Evolutionary conservation across 257 asterid species (phyloP).

Genomic region (Cordia subcordata): DNA sequence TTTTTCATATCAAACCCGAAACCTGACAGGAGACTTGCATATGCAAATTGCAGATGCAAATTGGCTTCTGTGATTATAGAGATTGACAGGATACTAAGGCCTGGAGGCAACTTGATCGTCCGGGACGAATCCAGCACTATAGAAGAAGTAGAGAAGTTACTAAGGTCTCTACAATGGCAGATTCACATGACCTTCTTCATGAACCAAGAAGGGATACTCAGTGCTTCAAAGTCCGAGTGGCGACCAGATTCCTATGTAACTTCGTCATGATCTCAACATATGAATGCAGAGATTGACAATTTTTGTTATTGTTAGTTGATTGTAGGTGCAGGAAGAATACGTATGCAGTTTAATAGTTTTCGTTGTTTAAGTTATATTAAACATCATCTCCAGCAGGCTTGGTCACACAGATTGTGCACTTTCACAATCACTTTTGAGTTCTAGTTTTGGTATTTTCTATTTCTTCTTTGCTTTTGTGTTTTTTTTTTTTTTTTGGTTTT

Average conservation of each 20-base stretch:
- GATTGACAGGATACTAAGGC: slow-evolving; percentile 76
- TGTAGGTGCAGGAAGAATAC: no score
- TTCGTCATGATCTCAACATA: slow-evolving; percentile 28
- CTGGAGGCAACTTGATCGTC: slow-evolving; percentile 69
- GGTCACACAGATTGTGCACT: no score
- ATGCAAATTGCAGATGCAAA: slow-evolving; percentile 55
- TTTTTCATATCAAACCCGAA: neutral
- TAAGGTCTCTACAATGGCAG: slow-evolving; percentile 84
- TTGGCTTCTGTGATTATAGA: slow-evolving; percentile 53
- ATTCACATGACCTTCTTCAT: slow-evolving; percentile 47
- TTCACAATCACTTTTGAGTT: no score
- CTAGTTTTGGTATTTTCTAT: no score
- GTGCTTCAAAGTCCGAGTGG: slow-evolving; percentile 74
- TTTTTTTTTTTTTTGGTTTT: no score
- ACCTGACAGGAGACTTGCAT: neutral
- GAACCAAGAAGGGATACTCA: slow-evolving; percentile 53
- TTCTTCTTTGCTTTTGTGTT: no score
- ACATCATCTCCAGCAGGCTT: no score
- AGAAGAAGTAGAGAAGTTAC: slow-evolving; percentile 48
- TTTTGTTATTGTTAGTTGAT: no score
- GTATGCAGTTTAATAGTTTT: no score
- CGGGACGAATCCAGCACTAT: slow-evolving; percentile 54
- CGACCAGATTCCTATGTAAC: slow-evolving; percentile 47
- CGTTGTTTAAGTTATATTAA: no score
- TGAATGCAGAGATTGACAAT: no score